These are phyloP conservation scores for Babesia ovis DNA, from an alignment of 169 alveolate genomes.

Conservation along the genomic window DNA sequence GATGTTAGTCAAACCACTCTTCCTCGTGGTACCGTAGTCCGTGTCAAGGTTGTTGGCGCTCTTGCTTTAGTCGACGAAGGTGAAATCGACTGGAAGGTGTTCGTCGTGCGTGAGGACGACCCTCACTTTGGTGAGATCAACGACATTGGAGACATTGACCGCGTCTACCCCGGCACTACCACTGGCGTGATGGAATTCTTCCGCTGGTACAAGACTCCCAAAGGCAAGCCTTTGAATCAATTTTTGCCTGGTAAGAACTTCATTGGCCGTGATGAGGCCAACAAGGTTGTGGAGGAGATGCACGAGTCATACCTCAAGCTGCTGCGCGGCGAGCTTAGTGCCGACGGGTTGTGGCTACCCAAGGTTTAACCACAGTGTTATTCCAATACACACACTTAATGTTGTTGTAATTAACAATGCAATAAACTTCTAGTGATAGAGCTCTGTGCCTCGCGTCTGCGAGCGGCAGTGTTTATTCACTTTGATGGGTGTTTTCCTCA, in stretches of 20 bases:
- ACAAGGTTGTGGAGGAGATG: slow-evolving; percentile 40
- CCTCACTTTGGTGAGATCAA: slow-evolving; percentile 70
- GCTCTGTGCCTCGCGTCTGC: neutral
- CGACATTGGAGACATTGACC: slow-evolving; percentile 72
- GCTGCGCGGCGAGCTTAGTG: slow-evolving; percentile 24
- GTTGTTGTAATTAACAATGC: too few relatives aligned
- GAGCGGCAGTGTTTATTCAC: too few relatives aligned
- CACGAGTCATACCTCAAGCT: slow-evolving; percentile 52
- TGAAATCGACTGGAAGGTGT: slow-evolving; percentile 90
- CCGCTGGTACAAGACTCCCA: slow-evolving; percentile 71
- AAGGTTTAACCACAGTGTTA: slow-evolving; percentile 5
- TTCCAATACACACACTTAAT: too few relatives aligned
- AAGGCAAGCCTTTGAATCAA: slow-evolving; percentile 63
- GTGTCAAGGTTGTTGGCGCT: slow-evolving; percentile 87
- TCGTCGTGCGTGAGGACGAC: slow-evolving; percentile 77
- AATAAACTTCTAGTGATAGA: too few relatives aligned
- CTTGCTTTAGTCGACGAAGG: slow-evolving; percentile 89
- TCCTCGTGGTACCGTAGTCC: slow-evolving; percentile 69
- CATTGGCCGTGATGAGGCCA: slow-evolving; percentile 48
- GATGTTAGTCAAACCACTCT: slow-evolving; percentile 75
- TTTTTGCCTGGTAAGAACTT: slow-evolving; percentile 55
- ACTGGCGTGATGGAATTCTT: slow-evolving; percentile 61
- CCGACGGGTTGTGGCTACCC: slow-evolving; percentile 45
- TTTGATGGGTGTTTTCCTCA: too few relatives aligned
- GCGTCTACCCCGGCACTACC: slow-evolving; percentile 73